Evolutionary conservation across 495 filamentous ascomycete species (phyloP), one percentile per base, ranked within the genome.

Genomic region (Penicillium coffeae): DNA sequence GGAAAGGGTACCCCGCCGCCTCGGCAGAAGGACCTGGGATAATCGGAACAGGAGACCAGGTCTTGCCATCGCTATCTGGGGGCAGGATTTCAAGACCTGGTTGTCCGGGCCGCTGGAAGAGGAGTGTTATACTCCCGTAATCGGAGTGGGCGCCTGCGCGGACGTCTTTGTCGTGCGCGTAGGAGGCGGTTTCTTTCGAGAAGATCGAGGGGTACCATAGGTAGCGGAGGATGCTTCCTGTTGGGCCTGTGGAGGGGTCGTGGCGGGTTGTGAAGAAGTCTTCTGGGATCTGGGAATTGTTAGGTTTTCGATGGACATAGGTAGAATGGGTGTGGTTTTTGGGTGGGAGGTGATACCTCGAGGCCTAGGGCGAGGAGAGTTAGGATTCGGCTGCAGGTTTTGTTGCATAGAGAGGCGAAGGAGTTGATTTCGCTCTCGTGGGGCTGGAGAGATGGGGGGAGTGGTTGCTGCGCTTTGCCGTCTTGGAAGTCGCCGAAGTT

Each of bases 1-100:
- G 85, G 34, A 76, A 73, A 1, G 73, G 66, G 55, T 80, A 81
- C 42, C 10, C 10, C 25, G 5, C 25, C 15, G 58, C 51, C 39
- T 46, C 54, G 8, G 47, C 33, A 12, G 78, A 69, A 7, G 42
- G 30, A 14, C 59, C 61, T 0, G 73, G 74, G 8, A 64, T 58
- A n/a, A 76, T 68, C 22, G 71, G 71, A 6, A 75, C 73, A 34
- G 74, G 60, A 0, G 71, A 69, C 76, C 75, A 77, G 18, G 44
- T 51, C 59, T 30, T 10, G 4, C 25, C 25, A 10, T 30, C 25
- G 3, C 50, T 59, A 2, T 75, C 58, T 0, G 76, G 75, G 1
- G 81, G 84, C 1, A 84, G 78, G 42, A 98, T 89, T 64, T 98
- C 92, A 4, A 98, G 76, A 0, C 93, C 93, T 0, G 88, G 84